Evolutionary conservation across 768 basidiomycete species (phyloP).

Genomic region (Lactarius tabidus): DNA sequence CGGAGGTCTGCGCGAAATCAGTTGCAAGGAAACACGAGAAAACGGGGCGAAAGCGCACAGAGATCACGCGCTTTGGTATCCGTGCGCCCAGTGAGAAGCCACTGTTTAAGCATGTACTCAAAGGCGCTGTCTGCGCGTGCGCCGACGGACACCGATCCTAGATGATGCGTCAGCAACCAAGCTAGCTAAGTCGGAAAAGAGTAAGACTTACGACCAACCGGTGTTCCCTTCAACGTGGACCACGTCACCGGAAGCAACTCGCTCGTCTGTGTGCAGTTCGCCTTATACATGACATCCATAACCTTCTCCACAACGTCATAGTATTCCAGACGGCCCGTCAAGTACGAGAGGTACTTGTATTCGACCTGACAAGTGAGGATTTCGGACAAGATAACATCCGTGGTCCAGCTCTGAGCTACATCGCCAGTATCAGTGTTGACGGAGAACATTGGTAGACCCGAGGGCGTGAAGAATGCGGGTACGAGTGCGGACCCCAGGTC

Average conservation of each 20-base stretch:
- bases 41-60: constrained; percentile 44
- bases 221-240: constrained; percentile 44
- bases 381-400: constrained; percentile 50
- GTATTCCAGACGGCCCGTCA: constrained; percentile 67
- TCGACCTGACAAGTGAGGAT: constrained; percentile 82
- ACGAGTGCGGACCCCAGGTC: constrained; percentile 73
- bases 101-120: constrained; percentile 76
- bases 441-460: constrained; percentile 66
- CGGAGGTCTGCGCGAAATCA: constrained; percentile 46
- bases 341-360: constrained; percentile 79
- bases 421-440: constrained; percentile 59
- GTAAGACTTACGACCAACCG: constrained; percentile 41
- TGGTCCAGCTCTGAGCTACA: constrained; percentile 31
- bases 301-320: constrained; percentile 51
- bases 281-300: constrained; percentile 46
- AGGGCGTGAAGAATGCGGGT: constrained; percentile 64
- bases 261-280: constrained; percentile 39
- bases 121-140: constrained; percentile 70
- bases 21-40: background rate
- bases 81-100: constrained; percentile 60
- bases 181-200: background rate
- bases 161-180: constrained; percentile 29
- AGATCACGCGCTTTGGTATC: constrained; percentile 60
- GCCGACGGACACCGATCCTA: constrained; percentile 50
- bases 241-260: constrained; percentile 60